A percentile compares a stretch with the other conserved stretches of the same genome.
Conservation (phyloP, 2,329 filamentous ascomycete genomes). For the Gaeumannomyces sp. region DNA sequence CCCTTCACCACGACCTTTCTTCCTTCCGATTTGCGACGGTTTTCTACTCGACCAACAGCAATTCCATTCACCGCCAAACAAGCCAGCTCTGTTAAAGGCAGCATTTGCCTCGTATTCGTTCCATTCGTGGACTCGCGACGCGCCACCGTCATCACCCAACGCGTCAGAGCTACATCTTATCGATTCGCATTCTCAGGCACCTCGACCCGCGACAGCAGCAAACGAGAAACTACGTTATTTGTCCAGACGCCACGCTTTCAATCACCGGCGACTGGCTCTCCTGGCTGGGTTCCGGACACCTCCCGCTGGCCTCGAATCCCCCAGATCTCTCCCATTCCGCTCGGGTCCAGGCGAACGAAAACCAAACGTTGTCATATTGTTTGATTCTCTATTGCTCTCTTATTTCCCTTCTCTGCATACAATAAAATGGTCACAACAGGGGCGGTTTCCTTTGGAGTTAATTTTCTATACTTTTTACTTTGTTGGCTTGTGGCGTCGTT, state of each 20-base stretch:
- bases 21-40: background rate
- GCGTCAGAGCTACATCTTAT: background rate
- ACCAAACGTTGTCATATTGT: background rate
- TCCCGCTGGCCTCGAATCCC: background rate
- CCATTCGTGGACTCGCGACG: background rate
- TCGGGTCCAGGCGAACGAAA: background rate
- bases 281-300: background rate
- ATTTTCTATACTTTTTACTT: slow-evolving; percentile 19
- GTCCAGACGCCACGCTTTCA: background rate
- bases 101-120: background rate
- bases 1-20: background rate
- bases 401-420: slow-evolving; percentile 7
- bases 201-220: background rate
- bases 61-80: background rate
- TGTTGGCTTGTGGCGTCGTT: slow-evolving; percentile 10
- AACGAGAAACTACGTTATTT: background rate
- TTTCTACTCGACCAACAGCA: background rate
- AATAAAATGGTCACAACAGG: background rate
- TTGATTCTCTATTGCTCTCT: slow-evolving; percentile 11
- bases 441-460: slow-evolving; percentile 15
- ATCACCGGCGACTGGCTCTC: background rate
- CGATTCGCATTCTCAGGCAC: background rate
- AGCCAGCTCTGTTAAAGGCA: background rate
- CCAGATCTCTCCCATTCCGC: slow-evolving; percentile 6
- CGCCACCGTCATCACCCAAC: background rate